Percentiles rank a stretch among this genome's conserved stretches.
Conservation (phyloP, 441 rosid genomes). For the Bruguiera hainesii region DNA sequence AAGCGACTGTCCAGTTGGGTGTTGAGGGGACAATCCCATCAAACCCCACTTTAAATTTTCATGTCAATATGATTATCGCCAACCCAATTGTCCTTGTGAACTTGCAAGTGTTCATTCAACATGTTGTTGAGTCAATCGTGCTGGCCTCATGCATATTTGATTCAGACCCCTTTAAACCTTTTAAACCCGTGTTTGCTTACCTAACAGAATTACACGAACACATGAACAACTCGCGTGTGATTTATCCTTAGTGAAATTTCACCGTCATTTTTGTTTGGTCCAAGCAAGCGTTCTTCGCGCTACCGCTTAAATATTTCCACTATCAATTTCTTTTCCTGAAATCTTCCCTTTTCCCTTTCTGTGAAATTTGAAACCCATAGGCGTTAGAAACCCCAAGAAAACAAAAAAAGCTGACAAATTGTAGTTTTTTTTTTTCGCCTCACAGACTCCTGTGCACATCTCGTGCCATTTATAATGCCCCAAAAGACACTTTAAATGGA, state of each 20-base stretch:
- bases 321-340: too few species aligned
- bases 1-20: background rate
- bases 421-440: too few species aligned
- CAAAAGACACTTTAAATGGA: too few species aligned
- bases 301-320: too few species aligned
- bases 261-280: background rate
- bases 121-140: background rate
- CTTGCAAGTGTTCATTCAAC: background rate
- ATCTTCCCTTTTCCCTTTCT: too few species aligned
- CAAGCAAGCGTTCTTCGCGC: background rate
- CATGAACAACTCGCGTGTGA: background rate
- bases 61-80: background rate
- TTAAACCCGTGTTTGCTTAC: background rate
- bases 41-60: background rate
- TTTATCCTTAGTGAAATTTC: background rate
- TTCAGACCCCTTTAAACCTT: background rate
- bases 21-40: background rate
- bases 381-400: too few species aligned
- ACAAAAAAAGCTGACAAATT: too few species aligned
- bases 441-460: too few species aligned
- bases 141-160: background rate
- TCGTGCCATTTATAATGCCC: too few species aligned
- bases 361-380: too few species aligned
- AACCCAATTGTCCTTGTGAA: background rate
- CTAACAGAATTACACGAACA: too few species aligned